phyloP scores from a whole-genome alignment of 345 rosid genomes.

The Heritiera littoralis region DNA sequence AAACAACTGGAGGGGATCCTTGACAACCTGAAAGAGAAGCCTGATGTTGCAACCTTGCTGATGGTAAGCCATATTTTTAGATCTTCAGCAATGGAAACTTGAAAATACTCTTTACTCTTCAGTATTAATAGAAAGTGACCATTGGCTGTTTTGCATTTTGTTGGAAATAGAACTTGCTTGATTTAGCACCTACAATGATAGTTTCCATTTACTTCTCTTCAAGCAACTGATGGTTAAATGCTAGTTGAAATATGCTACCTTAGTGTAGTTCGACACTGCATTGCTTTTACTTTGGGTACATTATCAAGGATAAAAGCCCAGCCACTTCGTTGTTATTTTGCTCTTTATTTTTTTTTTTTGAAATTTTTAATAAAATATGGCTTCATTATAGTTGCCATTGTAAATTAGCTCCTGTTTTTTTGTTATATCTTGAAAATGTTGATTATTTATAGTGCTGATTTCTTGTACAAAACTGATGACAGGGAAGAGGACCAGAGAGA shows the following conservation, averaged over 20 bases:
- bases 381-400: background rate
- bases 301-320: background rate
- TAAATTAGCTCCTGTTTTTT: background rate
- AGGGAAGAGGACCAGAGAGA: conserved; percentile 4
- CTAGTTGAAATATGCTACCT: background rate
- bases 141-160: background rate
- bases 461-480: conserved; percentile 1
- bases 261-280: background rate
- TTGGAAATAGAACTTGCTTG: background rate
- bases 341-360: background rate
- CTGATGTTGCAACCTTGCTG: too few relatives aligned
- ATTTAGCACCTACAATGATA: background rate
- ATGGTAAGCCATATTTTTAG: conserved; percentile 19
- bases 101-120: background rate
- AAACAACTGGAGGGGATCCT: conserved; percentile 81
- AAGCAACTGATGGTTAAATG: background rate
- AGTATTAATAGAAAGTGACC: background rate
- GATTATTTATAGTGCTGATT: background rate
- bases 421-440: background rate
- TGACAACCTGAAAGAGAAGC: too few relatives aligned
- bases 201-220: background rate
- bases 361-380: background rate
- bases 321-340: background rate
- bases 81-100: background rate
- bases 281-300: conserved; percentile 3